Conservation (phyloP, 306 rosid genomes). For the Echinosophora koreensis region DNA sequence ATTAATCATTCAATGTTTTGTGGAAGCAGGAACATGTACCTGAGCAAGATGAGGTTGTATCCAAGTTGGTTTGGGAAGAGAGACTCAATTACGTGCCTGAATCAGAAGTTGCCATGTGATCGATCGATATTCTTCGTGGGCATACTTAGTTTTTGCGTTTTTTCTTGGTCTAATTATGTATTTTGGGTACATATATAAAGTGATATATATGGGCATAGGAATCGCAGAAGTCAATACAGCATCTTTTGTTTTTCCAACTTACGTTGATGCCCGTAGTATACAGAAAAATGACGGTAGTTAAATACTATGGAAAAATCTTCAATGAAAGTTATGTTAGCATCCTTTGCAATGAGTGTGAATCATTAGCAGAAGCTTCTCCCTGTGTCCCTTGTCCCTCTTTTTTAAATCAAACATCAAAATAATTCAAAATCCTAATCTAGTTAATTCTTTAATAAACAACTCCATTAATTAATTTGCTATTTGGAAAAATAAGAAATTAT, state of each 20-base stretch:
- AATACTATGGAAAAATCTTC: slow-evolving; percentile 40
- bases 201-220: slow-evolving; percentile 57
- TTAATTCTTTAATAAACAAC: too few species aligned
- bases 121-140: not conserved
- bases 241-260: slow-evolving; percentile 39
- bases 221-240: slow-evolving; percentile 50
- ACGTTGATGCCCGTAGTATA: slow-evolving; percentile 41
- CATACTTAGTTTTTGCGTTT: slow-evolving; percentile 46
- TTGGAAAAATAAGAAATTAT: not conserved
- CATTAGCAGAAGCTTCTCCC: not conserved
- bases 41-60: slow-evolving; percentile 80
- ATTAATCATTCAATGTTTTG: slow-evolving; percentile 1
- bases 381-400: not conserved
- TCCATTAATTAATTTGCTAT: too few species aligned
- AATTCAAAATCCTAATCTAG: too few species aligned
- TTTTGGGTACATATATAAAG: slow-evolving; percentile 67
- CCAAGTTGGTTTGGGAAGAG: slow-evolving; percentile 97
- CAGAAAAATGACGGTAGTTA: slow-evolving; percentile 40
- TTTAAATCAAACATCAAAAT: not conserved
- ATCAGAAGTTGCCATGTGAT: slow-evolving; percentile 83
- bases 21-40: slow-evolving; percentile 86
- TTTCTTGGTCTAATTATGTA: slow-evolving; percentile 32
- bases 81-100: slow-evolving; percentile 71
- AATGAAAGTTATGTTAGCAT: slow-evolving; percentile 33
- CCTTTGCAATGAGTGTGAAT: slow-evolving; percentile 31